These are phyloP conservation scores for Leishmania turanica DNA, from an alignment of 208 protist genomes.

Conservation along the genomic window DNA sequence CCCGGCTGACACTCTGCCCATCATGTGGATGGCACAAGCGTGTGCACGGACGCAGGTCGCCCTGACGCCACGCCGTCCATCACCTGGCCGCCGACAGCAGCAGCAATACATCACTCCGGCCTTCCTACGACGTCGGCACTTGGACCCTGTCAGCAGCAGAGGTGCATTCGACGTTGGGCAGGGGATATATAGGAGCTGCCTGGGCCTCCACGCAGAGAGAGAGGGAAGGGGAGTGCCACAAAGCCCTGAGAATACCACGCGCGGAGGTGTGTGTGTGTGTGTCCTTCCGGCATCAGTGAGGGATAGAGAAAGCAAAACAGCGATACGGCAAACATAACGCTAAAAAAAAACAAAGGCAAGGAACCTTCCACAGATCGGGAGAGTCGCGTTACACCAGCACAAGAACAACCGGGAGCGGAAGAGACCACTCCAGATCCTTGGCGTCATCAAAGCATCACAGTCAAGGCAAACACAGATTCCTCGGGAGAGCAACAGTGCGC, in stretches of 20 bases:
- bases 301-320: background rate
- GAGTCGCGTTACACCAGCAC: background rate
- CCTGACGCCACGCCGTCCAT: too few relatives aligned
- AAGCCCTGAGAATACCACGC: too few relatives aligned
- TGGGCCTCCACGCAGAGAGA: background rate
- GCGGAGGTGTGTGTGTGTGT: too few relatives aligned
- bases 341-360: background rate
- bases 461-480: background rate
- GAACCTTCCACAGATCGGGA: background rate
- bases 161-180: too few relatives aligned
- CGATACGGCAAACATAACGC: background rate
- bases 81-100: background rate
- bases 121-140: too few relatives aligned
- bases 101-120: too few relatives aligned
- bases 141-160: too few relatives aligned
- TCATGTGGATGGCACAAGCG: background rate
- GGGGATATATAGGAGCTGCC: background rate
- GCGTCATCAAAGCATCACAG: background rate
- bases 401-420: background rate
- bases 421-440: background rate
- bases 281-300: background rate
- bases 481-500: background rate
- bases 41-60: background rate
- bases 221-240: background rate
- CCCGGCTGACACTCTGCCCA: background rate